phyloP scores from a whole-genome alignment of 805 yeast genomes.

The Wickerhamomyces chaumierensis region DNA sequence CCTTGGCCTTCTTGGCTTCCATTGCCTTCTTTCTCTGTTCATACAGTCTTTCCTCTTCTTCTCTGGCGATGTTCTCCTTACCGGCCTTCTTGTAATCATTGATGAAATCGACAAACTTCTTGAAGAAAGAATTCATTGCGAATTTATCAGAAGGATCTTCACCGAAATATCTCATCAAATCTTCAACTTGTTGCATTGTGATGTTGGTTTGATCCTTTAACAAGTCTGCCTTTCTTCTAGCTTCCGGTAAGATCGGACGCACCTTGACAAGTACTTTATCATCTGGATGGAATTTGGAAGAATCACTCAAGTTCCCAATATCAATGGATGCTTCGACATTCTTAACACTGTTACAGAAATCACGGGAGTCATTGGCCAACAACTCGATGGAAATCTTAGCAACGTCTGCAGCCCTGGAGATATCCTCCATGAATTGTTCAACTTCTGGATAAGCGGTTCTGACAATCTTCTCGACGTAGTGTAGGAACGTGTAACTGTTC shows the following conservation, averaged over 20 bases:
- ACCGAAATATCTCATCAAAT: slow-evolving; percentile 59
- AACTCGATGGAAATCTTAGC: slow-evolving; percentile 56
- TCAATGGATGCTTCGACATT: slow-evolving; percentile 43
- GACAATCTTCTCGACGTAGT: slow-evolving; percentile 62
- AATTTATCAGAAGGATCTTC: slow-evolving; percentile 47
- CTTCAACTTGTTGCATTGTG: slow-evolving; percentile 42
- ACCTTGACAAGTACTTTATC: slow-evolving; percentile 49
- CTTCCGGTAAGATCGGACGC: slow-evolving; percentile 40
- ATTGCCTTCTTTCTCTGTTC: slow-evolving; percentile 51
- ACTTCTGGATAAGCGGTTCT: slow-evolving; percentile 56
- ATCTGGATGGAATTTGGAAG: slow-evolving; percentile 50
- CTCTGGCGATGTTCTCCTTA: slow-evolving; percentile 51
- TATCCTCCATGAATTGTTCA: slow-evolving; percentile 49
- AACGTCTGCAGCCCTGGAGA: slow-evolving; percentile 38
- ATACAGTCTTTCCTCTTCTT: slow-evolving; percentile 56
- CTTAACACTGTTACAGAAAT: slow-evolving; percentile 37
- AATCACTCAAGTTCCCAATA: slow-evolving; percentile 55
- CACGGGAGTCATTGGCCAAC: slow-evolving; percentile 46
- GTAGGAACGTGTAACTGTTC: slow-evolving; percentile 60
- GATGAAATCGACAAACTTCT: slow-evolving; percentile 48
- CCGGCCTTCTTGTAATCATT: slow-evolving; percentile 55
- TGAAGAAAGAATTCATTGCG: slow-evolving; percentile 48
- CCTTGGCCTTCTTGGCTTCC: slow-evolving; percentile 23
- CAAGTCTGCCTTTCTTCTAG: slow-evolving; percentile 38
- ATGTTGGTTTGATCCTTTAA: slow-evolving; percentile 38